Base-by-base conservation (phyloP, 1,284 basidiomycete species). In the Malassezia caprae region DNA sequence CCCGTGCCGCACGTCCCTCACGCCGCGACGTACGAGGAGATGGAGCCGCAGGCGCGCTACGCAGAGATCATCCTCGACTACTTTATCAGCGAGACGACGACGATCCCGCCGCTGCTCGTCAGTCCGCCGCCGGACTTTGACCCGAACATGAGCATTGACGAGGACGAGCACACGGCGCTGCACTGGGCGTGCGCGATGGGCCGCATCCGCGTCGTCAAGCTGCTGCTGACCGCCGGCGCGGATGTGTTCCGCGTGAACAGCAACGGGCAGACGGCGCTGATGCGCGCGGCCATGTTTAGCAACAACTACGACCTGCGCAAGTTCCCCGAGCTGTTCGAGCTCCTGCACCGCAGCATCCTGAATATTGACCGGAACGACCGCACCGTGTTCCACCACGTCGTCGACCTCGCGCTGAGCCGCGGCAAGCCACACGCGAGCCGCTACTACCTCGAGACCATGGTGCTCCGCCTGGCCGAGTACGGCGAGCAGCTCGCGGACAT, bases 111-210 rank as follows among this genome's bases (percentile, higher is more conserved):
- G 23, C 80, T 96, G 53, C 83, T 99, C 66, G 84, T 94, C 58
- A 82, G 82, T 43, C 94, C 93, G 4, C 91, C 94, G 2, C 74
- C 82, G 40, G 88, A 96, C 77, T 94, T 96, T 76, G 89, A 98
- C 74, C 84, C 94, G 8, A 91, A 98, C 72, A 88, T 91, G 79
- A 84, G 86, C 45, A 98, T 99, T 62, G 94, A 99, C 77, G 94
- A 98, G 65, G 94, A 99, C 72, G 90, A 90, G 0, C 94, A 99
- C 76, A 96, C 93, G 0, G 85, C 94, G 19, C 77, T 99, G 17
- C 94, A 99, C 73, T 99, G 94, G 94, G 94, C 93, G 2, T 94
- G 90, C 67, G 94, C 94, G 10, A 98, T 99, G 93, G 94, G 94
- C 28, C 86, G 94, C 48, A 86, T 96, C 55, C 85, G 93, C 39